Percentiles rank a stretch among this genome's conserved stretches.
Evolutionary conservation across 2,329 filamentous ascomycete species (phyloP).

Genomic region (Aurifilum marmelostoma): DNA sequence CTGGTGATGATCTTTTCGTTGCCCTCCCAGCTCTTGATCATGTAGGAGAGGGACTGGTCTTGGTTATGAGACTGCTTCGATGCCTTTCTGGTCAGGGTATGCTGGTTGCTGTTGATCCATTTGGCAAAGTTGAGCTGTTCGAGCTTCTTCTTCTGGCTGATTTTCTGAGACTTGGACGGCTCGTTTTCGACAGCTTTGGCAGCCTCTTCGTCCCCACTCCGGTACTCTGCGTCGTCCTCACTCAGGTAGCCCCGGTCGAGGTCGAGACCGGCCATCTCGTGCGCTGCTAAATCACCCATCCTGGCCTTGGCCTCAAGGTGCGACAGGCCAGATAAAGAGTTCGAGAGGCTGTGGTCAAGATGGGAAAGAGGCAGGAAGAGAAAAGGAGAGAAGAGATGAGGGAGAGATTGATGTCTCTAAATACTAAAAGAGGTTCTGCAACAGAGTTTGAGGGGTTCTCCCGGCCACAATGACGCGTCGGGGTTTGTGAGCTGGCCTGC

Average conservation of each 20-base stretch:
- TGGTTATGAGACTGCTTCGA: constrained; percentile 34
- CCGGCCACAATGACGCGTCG: neutral
- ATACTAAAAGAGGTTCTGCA: neutral
- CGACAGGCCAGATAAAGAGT: neutral
- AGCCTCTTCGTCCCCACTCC: constrained; percentile 34
- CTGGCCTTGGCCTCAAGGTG: neutral
- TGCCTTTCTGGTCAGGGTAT: constrained; percentile 40
- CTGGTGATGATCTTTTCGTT: constrained; percentile 67
- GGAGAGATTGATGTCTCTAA: neutral
- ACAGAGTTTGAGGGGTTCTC: neutral
- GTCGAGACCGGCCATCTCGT: neutral
- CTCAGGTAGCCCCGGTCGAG: constrained; percentile 2
- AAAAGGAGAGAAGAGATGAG: too few species aligned
- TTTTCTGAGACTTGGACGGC: constrained; percentile 39
- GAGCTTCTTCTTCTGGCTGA: constrained; percentile 51
- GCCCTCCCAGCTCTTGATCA: constrained; percentile 43
- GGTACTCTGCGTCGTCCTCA: constrained; percentile 17
- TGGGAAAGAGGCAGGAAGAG: too few species aligned
- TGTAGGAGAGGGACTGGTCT: constrained; percentile 38
- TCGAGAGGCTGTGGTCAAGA: neutral
- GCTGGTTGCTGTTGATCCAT: constrained; percentile 44
- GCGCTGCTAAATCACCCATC: neutral
- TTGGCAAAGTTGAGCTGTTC: constrained; percentile 56
- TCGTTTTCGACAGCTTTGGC: constrained; percentile 34
- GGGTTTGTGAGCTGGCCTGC: neutral